Evolutionary conservation across 169 alveolate species (phyloP), one percentile per base, ranked within the genome.

Genomic region (Plasmodium reichenowi): DNA sequence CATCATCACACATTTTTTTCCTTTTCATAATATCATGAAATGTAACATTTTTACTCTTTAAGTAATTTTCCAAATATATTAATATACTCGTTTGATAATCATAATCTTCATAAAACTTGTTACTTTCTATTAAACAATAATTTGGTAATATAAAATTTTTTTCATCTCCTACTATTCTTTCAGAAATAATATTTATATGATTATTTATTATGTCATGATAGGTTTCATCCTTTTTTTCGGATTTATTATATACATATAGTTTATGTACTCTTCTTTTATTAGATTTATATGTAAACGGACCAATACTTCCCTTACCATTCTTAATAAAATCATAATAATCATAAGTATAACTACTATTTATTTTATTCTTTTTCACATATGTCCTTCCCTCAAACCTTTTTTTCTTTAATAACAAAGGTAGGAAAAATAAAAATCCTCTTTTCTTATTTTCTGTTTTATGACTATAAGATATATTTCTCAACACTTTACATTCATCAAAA

Each of bases 51-150:
- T 38, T 45, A 20, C 15, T 7, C 17, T 52, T 67, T 43, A 62
- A 38, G 13, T 47, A 20, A 26, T 62, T 72, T 52, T 71, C 92
- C n/a, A 86, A 71, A 47, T 45, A 86, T 20, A 72, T 2, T 47
- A 86, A 13, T 52, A 86, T 52, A 60, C 92, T 72, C 1, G 88
- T 47, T 45, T 86, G 92, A 63, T 48, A 86, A 59, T 71, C 78
- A 72, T 59, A 86, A 22, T 70, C 13, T 10, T 86, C 52, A 52
- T 60, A 72, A 32, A 86, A 4, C 32, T 86, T 86, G 47, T 86
- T 86, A 8, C 71, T 43, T 86, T 86, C 92, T 8, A 86, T 15
- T 48, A 86, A 43, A 32, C 87, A 71, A 38, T 70, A 59, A 50
- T 56, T 58, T 13, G 92, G 92, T 20, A 86, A 43, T 12, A 20